phyloP scores from a whole-genome alignment of 495 filamentous ascomycete species.

The Neurospora sublineolata region DNA sequence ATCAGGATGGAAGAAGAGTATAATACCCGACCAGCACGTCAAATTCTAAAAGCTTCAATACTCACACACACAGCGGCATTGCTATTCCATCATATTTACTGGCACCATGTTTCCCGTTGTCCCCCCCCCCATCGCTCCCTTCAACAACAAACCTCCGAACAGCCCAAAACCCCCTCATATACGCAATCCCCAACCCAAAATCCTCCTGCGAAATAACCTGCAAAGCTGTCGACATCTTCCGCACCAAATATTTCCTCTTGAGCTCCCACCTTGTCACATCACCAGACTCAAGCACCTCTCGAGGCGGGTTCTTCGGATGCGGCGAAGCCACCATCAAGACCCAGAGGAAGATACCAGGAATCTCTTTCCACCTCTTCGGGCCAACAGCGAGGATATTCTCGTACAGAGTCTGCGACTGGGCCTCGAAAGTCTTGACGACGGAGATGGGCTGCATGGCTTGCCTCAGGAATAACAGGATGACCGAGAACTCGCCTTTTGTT shows the following conservation, averaged over 20 bases:
- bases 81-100: background rate
- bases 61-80: background rate
- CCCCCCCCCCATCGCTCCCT: background rate
- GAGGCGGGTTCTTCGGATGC: background rate
- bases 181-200: slow-evolving; percentile 11
- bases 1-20: background rate
- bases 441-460: background rate
- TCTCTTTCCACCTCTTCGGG: slow-evolving; percentile 7
- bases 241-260: slow-evolving; percentile 9
- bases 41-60: background rate
- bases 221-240: slow-evolving; percentile 15
- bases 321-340: slow-evolving; percentile 9
- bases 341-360: slow-evolving; percentile 19
- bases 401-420: background rate
- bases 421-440: background rate
- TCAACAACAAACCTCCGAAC: slow-evolving; percentile 7
- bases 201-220: slow-evolving; percentile 15
- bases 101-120: background rate
- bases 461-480: background rate
- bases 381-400: background rate
- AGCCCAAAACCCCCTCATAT: slow-evolving; percentile 14
- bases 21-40: background rate
- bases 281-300: background rate
- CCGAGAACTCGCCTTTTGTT: slow-evolving; percentile 5
- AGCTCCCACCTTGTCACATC: background rate